Conservation (phyloP, 371 early-diverging fungal species). For the Rhizopus delemar region DNA sequence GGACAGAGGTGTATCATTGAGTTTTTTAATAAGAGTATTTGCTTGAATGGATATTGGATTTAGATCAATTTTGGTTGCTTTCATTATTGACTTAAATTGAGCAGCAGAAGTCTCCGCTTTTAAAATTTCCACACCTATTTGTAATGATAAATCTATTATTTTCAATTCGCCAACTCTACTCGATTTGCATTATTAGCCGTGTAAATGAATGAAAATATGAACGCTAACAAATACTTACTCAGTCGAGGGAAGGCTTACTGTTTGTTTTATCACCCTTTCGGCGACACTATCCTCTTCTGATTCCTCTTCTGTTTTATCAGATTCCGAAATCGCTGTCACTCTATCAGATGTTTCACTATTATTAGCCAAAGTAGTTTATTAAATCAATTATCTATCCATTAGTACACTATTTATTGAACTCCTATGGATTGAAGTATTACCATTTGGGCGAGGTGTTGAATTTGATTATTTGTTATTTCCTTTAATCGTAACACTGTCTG, state of each 20-base stretch:
- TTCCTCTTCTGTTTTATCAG: constrained; percentile 10
- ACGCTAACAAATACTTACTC: constrained; percentile 16
- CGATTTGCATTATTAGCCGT: constrained; percentile 12
- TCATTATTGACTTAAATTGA: constrained; percentile 12
- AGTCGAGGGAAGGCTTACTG: constrained; percentile 1
- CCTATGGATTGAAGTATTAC: constrained; percentile 13
- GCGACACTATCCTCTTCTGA: not conserved
- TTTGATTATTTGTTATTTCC: constrained; percentile 13
- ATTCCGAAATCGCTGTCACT: not conserved
- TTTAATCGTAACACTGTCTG: constrained; percentile 7
- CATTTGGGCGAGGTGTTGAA: constrained; percentile 14
- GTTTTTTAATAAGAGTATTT: constrained; percentile 7
- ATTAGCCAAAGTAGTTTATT: constrained; percentile 15
- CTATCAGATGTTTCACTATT: constrained; percentile 8
- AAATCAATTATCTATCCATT: constrained; percentile 2
- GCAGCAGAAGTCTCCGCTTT: constrained; percentile 10
- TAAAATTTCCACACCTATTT: constrained; percentile 11
- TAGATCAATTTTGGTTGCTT: constrained; percentile 8
- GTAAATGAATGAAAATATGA: constrained; percentile 8
- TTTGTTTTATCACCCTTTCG: constrained; percentile 6
- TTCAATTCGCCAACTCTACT: constrained; percentile 13
- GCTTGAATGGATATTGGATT: constrained; percentile 1
- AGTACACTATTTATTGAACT: constrained; percentile 9
- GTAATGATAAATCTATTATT: constrained; percentile 19
- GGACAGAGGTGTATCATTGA: constrained; percentile 9